Evolutionary conservation across 805 yeast genomes (phyloP).

Genomic region (Zygotorulaspora sp.): DNA sequence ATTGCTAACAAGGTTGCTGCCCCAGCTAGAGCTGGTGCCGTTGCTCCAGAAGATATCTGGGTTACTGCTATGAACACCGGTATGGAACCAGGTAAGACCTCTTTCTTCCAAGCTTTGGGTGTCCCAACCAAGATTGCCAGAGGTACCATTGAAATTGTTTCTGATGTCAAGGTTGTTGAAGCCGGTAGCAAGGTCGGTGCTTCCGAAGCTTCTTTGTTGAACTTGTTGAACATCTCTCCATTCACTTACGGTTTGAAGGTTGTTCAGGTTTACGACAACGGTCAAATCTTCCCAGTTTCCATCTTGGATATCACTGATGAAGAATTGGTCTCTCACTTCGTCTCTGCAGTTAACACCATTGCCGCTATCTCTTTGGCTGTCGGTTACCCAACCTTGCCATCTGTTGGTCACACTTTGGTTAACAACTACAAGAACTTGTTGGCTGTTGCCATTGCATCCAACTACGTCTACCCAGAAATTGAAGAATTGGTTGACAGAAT

Average conservation of each 20-base stretch:
- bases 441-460: slow-evolving; percentile 97
- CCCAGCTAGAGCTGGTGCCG: slow-evolving; percentile 99
- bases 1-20: slow-evolving; percentile 96
- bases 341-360: slow-evolving; percentile 86
- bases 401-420: slow-evolving; percentile 97
- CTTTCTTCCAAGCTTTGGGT: slow-evolving; percentile 99
- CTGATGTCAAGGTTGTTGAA: slow-evolving; percentile 92
- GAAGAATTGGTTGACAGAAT: slow-evolving; percentile 99
- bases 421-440: slow-evolving; percentile 99
- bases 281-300: slow-evolving; percentile 95
- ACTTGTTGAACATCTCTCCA: slow-evolving; percentile 99
- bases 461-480: slow-evolving; percentile 98
- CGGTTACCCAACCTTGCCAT: slow-evolving; percentile 99
- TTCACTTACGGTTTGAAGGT: slow-evolving; percentile 98
- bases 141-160: slow-evolving; percentile 99
- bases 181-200: slow-evolving; percentile 91
- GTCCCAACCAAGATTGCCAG: slow-evolving; percentile 99
- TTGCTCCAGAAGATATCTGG: slow-evolving; percentile 97
- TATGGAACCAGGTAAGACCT: slow-evolving; percentile 99
- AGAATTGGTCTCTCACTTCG: slow-evolving; percentile 88
- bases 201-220: slow-evolving; percentile 96
- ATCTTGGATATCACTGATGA: slow-evolving; percentile 98
- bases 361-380: slow-evolving; percentile 96
- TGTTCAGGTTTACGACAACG: slow-evolving; percentile 96
- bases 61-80: slow-evolving; percentile 99